Base-by-base conservation (phyloP, 768 basidiomycete species). In the Thelephora ganbajun region DNA sequence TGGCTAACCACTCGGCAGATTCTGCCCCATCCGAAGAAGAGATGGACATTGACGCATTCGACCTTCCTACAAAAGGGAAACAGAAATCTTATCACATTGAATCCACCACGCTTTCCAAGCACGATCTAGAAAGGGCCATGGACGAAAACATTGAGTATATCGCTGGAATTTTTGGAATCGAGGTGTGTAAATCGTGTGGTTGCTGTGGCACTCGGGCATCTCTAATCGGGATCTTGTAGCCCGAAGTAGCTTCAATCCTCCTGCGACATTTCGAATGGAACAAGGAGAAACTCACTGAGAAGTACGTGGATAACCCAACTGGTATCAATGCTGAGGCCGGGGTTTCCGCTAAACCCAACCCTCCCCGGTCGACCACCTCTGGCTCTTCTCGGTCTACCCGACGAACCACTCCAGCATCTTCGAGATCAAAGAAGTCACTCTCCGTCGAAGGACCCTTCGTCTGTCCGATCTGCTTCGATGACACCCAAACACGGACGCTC, bases 231-330 rank as follows among this genome's bases (percentile, higher is more conserved):
- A 33, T 33, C 33, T 43, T 36, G 16, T 60, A 92, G 90, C 55
- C 63, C 2, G 74, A 75, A 56, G 74, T 74, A 2, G 92, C 92
- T 3, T 72, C 79, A 2, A 67, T 92, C 26, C 72, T 99, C 5
- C 68, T 99, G 50, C 79, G 92, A 23, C 68, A 86, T 65, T 77
- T 83, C 70, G 70, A 73, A 48, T 99, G 96, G 96, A 98, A 98
- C 71, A 89, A 88, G 60, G 96, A 99, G 61, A 81, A 83, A 48
- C 74, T 99, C 18, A 89, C 91, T 55, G 94, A 98, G 67, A 85
- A 88, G 62, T 98, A 89, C 66, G 96, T 96, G 91, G 94, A 97
- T 56, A 86, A 90, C 50, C 77, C 88, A 0, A 70, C 78, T 16
- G 66, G 68, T 6, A 74, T 92, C 13, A 76, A 82, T 23, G 71